Conservation (phyloP, 2,329 filamentous ascomycete species). For the Grosmannia serpens region DNA sequence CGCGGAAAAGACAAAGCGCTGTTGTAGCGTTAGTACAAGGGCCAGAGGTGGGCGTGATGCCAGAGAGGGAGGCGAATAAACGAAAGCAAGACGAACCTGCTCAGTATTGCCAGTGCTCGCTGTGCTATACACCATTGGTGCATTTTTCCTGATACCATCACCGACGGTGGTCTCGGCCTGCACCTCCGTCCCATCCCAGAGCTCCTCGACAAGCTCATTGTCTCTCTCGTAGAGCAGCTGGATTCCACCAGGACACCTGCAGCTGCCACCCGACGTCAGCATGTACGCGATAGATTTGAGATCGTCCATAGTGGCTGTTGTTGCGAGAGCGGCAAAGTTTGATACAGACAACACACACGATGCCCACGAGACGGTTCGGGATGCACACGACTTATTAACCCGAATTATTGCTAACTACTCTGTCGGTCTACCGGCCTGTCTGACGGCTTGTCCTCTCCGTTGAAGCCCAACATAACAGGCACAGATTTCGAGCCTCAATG, state of each 20-base stretch:
- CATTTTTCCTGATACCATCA: neutral
- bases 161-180: neutral
- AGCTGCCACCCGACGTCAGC: neutral
- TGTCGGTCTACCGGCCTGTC: no score
- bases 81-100: neutral
- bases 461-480: no score
- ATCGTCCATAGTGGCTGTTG: neutral
- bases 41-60: neutral
- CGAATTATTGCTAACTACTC: no score
- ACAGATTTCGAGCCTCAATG: no score
- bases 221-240: neutral
- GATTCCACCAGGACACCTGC: neutral
- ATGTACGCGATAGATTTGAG: neutral
- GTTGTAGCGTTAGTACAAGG: neutral
- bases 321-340: no score
- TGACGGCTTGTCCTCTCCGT: no score
- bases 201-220: neutral
- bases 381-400: no score
- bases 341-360: no score
- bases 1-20: neutral
- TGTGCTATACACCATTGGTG: neutral
- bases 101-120: neutral
- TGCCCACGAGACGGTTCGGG: no score
- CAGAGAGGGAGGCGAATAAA: neutral
- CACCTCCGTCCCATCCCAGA: neutral